Percentiles rank a stretch among this genome's conserved stretches.
These are phyloP conservation scores for Talaromyces proteolyticus DNA, from an alignment of 495 filamentous ascomycete genomes.

Conservation along the genomic window DNA sequence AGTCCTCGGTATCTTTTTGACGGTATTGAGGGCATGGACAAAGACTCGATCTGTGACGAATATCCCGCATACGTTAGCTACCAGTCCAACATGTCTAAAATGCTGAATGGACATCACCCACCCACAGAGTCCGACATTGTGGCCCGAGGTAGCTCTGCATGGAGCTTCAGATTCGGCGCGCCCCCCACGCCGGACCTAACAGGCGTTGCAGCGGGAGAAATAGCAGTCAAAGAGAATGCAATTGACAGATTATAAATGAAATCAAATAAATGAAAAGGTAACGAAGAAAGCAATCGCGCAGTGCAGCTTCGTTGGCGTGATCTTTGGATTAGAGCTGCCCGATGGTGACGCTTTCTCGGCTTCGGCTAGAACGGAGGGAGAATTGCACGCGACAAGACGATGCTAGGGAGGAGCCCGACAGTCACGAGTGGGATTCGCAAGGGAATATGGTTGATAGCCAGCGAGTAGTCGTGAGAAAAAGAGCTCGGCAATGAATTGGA, in stretches of 20 bases:
- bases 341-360: not conserved
- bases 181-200: not conserved
- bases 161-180: slow-evolving; percentile 13
- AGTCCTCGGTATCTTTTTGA: slow-evolving; percentile 93
- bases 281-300: not conserved
- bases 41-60: slow-evolving; percentile 78
- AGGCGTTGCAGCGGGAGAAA: not conserved
- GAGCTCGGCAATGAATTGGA: not conserved
- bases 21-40: slow-evolving; percentile 95
- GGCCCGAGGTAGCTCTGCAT: slow-evolving; percentile 24
- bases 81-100: not conserved
- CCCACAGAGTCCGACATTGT: slow-evolving; percentile 54
- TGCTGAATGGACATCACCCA: slow-evolving; percentile 7
- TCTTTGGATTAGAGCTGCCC: too few relatives aligned
- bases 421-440: not conserved
- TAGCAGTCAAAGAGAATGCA: not conserved
- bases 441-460: not conserved
- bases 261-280: not conserved
- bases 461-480: not conserved
- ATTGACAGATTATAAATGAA: not conserved
- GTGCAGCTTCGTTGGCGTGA: too few relatives aligned
- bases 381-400: not conserved
- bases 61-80: slow-evolving; percentile 3
- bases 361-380: not conserved
- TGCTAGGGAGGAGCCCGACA: not conserved